Conservation (phyloP, 169 alveolate species). For the Plasmodium relictum region DNA sequence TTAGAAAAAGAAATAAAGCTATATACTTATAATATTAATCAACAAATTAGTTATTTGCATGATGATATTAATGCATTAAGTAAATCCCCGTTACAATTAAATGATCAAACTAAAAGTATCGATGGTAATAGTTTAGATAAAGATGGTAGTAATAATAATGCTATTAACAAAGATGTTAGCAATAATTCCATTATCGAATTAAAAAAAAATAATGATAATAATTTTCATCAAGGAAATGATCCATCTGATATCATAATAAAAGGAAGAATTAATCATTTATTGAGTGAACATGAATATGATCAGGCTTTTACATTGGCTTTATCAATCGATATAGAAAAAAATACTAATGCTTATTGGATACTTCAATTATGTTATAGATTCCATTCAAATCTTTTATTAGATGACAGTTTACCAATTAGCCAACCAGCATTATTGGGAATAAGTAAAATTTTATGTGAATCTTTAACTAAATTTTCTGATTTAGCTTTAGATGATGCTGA, state of each 20-base stretch:
- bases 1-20: conserved; percentile 43
- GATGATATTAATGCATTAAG: conserved; percentile 22
- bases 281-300: conserved; percentile 60
- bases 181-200: conserved; percentile 9
- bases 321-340: conserved; percentile 66
- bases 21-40: conserved; percentile 19
- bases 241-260: conserved; percentile 36
- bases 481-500: conserved; percentile 31
- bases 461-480: conserved; percentile 17
- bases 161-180: background rate
- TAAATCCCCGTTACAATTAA: background rate
- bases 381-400: conserved; percentile 8
- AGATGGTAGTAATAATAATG: background rate
- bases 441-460: conserved; percentile 63
- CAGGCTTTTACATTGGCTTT: conserved; percentile 70
- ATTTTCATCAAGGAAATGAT: background rate
- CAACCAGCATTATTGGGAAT: conserved; percentile 68
- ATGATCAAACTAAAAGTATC: background rate
- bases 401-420: conserved; percentile 26
- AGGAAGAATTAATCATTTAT: conserved; percentile 66
- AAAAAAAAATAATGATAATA: conserved; percentile 23
- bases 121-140: background rate
- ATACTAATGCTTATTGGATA: conserved; percentile 58
- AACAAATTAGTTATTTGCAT: conserved; percentile 15
- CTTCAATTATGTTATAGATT: conserved; percentile 54